Evolutionary conservation across 192 early-diverging fungal genomes (phyloP), one percentile per base, ranked within the genome.

Genomic region (Linnemannia zychae): DNA sequence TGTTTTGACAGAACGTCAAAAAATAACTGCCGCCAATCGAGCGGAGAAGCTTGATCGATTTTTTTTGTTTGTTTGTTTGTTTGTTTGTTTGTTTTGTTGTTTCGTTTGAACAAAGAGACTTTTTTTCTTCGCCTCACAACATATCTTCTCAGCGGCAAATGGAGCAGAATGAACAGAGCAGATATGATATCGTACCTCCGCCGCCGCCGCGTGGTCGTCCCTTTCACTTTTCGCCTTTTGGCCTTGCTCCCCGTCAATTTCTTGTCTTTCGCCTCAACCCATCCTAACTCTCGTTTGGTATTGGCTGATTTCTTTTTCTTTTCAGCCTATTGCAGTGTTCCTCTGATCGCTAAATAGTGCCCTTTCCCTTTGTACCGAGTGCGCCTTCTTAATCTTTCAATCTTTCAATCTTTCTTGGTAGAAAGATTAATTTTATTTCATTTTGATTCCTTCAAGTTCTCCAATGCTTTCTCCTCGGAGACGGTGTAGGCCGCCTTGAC

Each of bases 131-230:
- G 40, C 40, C 40, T 28, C 57, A 13, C 3, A 60, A 22, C n/a
- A 31, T 11, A 60, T 60, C 12, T 44, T 6, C 40, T 44, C 3
- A 9, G 9, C n/a, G 28, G 24, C 2, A 31, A 31, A 31, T 3
- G 24, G 24, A 7, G 7, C 57, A 31, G 22, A 24, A n/a, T 22
- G n/a, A 28, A 31, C 2, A 3, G 28, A 28, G 28, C 24, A 60
- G 57, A 60, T 60, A 60, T 60, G 11, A 31, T 60, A 63, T 63
- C 57, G 57, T 13, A 63, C 52, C 7, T 57, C n/a, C 52, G 24
- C 57, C 57, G n/a, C 57, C 57, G 57, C 57, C 57, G 28, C 57
- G 57, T 63, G 57, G 57, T 31, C 57, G 28, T 63, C 57, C 15
- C 57, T 63, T 63, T 31, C 57, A 63, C 57, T 63, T 63, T 63